A percentile compares a stretch with the other conserved stretches of the same genome.
phyloP scores from a whole-genome alignment of 2,329 filamentous ascomycete species.

The Epichloe coenophiala region DNA sequence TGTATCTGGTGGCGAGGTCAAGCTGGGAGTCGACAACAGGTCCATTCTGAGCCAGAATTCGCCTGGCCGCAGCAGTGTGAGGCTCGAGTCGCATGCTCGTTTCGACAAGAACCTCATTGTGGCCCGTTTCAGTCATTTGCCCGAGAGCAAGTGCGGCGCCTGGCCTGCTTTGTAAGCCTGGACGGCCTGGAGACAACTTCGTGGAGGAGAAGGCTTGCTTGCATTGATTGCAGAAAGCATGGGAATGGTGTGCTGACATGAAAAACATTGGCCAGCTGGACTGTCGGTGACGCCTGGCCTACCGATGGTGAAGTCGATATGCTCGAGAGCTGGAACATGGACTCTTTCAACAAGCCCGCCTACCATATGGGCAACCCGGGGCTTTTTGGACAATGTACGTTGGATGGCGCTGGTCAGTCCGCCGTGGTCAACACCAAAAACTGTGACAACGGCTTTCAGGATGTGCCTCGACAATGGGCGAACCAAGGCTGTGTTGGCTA shows the following conservation, averaged over 20 bases:
- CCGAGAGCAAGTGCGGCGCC: slow-evolving; percentile 48
- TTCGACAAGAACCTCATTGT: slow-evolving; percentile 59
- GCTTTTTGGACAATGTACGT: slow-evolving; percentile 21
- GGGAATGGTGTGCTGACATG: not conserved
- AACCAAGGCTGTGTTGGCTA: slow-evolving; percentile 28
- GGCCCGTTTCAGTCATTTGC: slow-evolving; percentile 56
- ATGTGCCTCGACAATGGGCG: slow-evolving; percentile 15
- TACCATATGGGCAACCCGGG: slow-evolving; percentile 34
- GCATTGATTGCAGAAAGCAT: too few species aligned
- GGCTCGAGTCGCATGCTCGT: slow-evolving; percentile 46
- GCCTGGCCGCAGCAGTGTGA: slow-evolving; percentile 41
- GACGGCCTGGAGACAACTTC: too few species aligned
- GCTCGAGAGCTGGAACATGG: slow-evolving; percentile 50
- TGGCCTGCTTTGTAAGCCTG: slow-evolving; percentile 54
- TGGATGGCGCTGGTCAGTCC: slow-evolving; percentile 18
- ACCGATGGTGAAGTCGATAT: slow-evolving; percentile 52
- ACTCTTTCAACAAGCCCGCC: slow-evolving; percentile 16
- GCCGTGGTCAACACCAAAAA: slow-evolving; percentile 20
- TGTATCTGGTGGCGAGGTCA: slow-evolving; percentile 10
- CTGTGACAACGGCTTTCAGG: slow-evolving; percentile 27
- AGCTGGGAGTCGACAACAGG: slow-evolving; percentile 25
- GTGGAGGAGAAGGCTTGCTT: too few species aligned
- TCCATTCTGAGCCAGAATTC: slow-evolving; percentile 10
- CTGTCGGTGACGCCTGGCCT: slow-evolving; percentile 42
- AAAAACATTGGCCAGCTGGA: slow-evolving; percentile 24